Evolutionary conservation across 2,329 filamentous ascomycete species (phyloP).

Genomic region (Pseudogymnoascus sp.): DNA sequence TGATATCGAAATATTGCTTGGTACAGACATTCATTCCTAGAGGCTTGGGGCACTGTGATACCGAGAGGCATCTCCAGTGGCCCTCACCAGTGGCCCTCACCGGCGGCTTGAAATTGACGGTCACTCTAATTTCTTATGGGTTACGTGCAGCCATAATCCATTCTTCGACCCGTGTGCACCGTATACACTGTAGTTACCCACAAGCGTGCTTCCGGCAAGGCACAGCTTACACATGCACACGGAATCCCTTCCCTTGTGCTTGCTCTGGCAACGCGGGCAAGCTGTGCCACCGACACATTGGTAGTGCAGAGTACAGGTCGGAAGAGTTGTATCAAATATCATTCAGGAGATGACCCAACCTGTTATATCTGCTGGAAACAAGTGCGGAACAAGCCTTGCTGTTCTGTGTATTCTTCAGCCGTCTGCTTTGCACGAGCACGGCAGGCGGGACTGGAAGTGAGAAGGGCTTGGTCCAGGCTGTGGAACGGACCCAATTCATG

Average conservation of each 20-base stretch:
- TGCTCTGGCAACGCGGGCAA: not conserved
- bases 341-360: not conserved
- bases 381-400: not conserved
- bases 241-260: not conserved
- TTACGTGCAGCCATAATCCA: constrained; percentile 1
- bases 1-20: not conserved
- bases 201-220: not conserved
- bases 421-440: not conserved
- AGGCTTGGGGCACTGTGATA: not conserved
- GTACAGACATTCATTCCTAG: not conserved
- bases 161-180: not conserved
- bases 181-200: not conserved
- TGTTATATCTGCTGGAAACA: not conserved
- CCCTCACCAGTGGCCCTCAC: not conserved
- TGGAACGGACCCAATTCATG: not conserved
- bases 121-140: constrained; percentile 3
- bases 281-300: not conserved
- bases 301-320: not conserved
- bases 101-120: not conserved
- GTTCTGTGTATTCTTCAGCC: not conserved
- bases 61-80: not conserved
- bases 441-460: not conserved
- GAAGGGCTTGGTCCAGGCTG: constrained; percentile 5
- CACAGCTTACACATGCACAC: not conserved
- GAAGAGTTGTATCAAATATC: not conserved